Evolutionary conservation across 208 protist species (phyloP), one percentile per base, ranked within the genome.

Genomic region (Lotmaria passim): DNA sequence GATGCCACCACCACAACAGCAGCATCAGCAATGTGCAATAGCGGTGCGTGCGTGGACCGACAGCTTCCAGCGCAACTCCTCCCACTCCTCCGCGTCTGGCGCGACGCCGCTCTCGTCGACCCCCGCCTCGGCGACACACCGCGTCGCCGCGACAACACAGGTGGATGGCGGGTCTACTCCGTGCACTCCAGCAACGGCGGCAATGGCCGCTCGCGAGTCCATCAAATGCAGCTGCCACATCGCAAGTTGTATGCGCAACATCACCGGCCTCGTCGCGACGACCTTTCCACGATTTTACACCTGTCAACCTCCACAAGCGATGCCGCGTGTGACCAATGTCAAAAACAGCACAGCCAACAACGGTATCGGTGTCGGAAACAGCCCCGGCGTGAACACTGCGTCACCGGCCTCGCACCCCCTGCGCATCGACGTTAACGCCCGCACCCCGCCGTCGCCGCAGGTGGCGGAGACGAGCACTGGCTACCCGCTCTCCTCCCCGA

Each of bases 251-350:
- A 36, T 57, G 15, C 58, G 43, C 51, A 43, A 30, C 69, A 30
- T 75, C 34, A 24, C 14, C 26, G 30, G 51, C 59, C 62, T 62
- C 52, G 69, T 61, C 3, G 60, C 51, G 7, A 46, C 60, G 39
- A 55, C 59, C 7, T 6, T 47, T 21, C 69, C 50, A 19, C 62
- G 50, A n/a, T 55, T 68, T 26, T 31, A 46, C 50, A 26, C 14
- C 28, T 15, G 36, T 21, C 43, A 26, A 3, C 58, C 11, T 5
- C 30, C 39, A 14, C 36, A 36, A 14, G 23, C 41, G 23, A 15
- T 21, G 24, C 36, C 14, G n/a, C 57, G n/a, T 5, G 26, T 11
- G 23, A 5, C 7, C 55, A 61, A n/a, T n/a, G n/a, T n/a, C n/a
- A n/a, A 38, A 34, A 61, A 24, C 38, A 39, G 36, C 51, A 21